A percentile compares a stretch with the other conserved stretches of the same genome.
These are phyloP conservation scores for Xanthoceras sorbifolium DNA, from an alignment of 345 rosid species.

Conservation along the genomic window DNA sequence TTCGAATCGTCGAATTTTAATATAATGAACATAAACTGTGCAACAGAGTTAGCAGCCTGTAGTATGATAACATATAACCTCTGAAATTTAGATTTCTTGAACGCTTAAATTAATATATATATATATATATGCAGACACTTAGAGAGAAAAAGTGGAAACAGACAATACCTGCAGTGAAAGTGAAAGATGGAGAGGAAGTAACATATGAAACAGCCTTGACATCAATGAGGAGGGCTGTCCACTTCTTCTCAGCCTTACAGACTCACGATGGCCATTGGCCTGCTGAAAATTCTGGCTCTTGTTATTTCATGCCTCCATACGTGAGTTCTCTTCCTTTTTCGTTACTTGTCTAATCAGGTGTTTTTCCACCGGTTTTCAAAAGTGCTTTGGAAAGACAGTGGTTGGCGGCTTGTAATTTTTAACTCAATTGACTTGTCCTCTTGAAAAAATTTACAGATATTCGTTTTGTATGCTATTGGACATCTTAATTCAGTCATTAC, in stretches of 20 bases:
- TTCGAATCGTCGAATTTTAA: too few species aligned
- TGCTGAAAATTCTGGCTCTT: constrained; percentile 37
- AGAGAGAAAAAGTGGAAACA: constrained; percentile 31
- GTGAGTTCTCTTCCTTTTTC: not conserved
- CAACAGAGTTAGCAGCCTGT: too few species aligned
- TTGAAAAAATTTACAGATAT: constrained; percentile 25
- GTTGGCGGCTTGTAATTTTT: too few species aligned
- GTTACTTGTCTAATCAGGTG: too few species aligned
- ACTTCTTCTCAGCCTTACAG: constrained; percentile 36
- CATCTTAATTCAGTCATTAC: constrained; percentile 26
- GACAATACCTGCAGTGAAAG: constrained; percentile 22
- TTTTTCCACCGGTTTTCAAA: not conserved
- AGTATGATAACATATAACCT: too few species aligned
- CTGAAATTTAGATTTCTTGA: too few species aligned
- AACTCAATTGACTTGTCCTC: not conserved
- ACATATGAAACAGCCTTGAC: constrained; percentile 30
- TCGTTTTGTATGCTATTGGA: not conserved
- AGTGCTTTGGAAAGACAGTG: too few species aligned
- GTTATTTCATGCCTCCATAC: constrained; percentile 31
- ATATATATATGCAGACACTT: constrained; percentile 13
- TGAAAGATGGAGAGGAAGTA: constrained; percentile 30
- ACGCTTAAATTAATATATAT: too few species aligned
- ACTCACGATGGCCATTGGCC: constrained; percentile 43
- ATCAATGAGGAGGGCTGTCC: constrained; percentile 31
- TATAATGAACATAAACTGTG: too few species aligned